phyloP scores from a whole-genome alignment of 306 rosid species.

The Hippophae gyantsensis region DNA sequence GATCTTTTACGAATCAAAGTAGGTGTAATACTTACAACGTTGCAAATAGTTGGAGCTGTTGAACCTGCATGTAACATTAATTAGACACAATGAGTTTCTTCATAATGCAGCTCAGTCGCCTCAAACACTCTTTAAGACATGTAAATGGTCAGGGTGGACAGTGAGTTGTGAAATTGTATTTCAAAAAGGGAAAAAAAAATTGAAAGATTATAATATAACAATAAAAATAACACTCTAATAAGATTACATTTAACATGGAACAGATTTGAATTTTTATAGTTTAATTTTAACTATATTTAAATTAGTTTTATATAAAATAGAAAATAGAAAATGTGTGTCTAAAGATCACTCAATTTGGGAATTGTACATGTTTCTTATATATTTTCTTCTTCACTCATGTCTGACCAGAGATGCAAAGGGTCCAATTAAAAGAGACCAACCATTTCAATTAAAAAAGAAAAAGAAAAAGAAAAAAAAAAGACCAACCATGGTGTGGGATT shows the following conservation, averaged over 20 bases:
- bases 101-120: neutral
- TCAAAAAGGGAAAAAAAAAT: neutral
- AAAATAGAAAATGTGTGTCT: too few relatives aligned
- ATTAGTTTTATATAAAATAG: too few relatives aligned
- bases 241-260: neutral
- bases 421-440: too few relatives aligned
- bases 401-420: constrained; percentile 12
- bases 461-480: too few relatives aligned
- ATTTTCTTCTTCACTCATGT: constrained; percentile 38
- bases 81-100: constrained; percentile 18
- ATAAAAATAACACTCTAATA: too few relatives aligned
- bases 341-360: constrained; percentile 66
- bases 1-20: constrained; percentile 1
- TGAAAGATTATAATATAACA: too few relatives aligned
- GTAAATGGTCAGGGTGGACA: too few relatives aligned
- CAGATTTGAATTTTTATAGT: too few relatives aligned
- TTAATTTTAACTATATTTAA: too few relatives aligned
- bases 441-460: too few relatives aligned
- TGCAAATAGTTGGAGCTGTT: constrained; percentile 63
- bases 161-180: neutral
- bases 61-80: constrained; percentile 53
- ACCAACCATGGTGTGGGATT: too few relatives aligned
- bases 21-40: constrained; percentile 44
- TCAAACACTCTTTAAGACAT: too few relatives aligned
- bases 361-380: constrained; percentile 11